Base-by-base conservation (phyloP, 1,139 yeast genomes). In the Arxiozyma telluris region DNA sequence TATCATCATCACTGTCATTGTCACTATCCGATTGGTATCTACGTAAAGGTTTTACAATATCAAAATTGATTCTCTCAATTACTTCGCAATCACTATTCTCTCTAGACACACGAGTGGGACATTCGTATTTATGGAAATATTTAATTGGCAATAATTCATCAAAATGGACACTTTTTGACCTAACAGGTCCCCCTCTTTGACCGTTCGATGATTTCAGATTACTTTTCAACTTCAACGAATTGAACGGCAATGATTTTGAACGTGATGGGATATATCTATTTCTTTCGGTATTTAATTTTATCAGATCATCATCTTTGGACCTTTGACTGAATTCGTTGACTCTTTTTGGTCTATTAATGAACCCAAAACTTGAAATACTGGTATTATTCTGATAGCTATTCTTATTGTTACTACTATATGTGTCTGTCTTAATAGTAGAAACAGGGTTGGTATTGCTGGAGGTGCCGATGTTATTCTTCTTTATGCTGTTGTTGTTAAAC, bases 121-220 rank as follows among this genome's bases (percentile, higher is more conserved):
- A 61, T 48, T 65, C 68, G 48, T 65, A 66, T 39, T 59, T 56
- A 25, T 59, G 53, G 48, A 61, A 65, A 34, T 58, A 59, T 55
- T 62, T 65, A 18, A 64, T 57, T 5, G 65, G 64, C 15, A 65
- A 57, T 41, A 60, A 55, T 46, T 61, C 65, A 49, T 62, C 68
- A 45, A 65, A 65, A 53, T 65, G 69, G 11, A 65, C 69, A 57
- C 66, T 62, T 54, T 65, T 65, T 50, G 63, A 58, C 43, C 68
- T 56, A 34, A 38, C 18, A 41, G 48, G 52, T 20, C 43, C 20
- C 9, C 22, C 43, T 23, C 48, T 38, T 12, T 41, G 12, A 12
- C 41, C 18, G 15, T 52, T 45, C 4, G 48, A 47, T 15, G 34
- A 39, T 25, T 47, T 54, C 11, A 38, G 8, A 20, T 45, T 49